Base-by-base conservation (phyloP, 306 rosid species). In the Vicia sativa region DNA sequence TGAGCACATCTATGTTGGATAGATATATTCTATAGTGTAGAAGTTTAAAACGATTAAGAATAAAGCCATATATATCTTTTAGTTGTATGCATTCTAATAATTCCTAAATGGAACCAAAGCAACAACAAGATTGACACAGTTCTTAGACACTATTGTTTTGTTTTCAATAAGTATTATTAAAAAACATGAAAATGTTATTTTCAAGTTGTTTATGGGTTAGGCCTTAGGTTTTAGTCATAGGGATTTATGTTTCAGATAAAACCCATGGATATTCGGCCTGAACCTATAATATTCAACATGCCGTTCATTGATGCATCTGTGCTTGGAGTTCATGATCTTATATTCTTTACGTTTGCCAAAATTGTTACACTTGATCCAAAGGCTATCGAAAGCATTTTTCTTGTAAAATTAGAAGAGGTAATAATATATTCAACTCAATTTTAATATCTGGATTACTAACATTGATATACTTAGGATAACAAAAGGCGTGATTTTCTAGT, bases 61-160 rank as follows among this genome's bases (percentile, higher is more conserved):
- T 31, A 14, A 67, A 69, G 31, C 31, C 21, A 54, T 38, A 4
- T 21, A 21, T 54, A 54, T 9, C 63, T 53, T 68, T 21, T 66
- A 49, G 8, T 31, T 31, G 31, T 37, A 66, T n/a, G 54, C 71
- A 48, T 31, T 31, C 18, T 48, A 31, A 29, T 39, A 31, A 28
- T 21, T 15, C 39, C 41, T 37, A 23, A 50, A 35, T 67, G 37
- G 12, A 68, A 68, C 52, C 73, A 68, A 52, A 68, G 44, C 18
- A 46, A 65, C 26, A 12, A 1, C 52, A 39, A 39, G 64, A 37
- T 39, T 39, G 63, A 29, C 18, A 14, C 41, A 25, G 65, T 54
- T 38, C 16, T 63, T 68, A 25, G 54, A 55, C 64, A 56, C 3
- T n/a, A 25, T 18, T 68, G 64, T 68, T 38, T 53, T 68, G 26